A percentile compares a stretch with the other conserved stretches of the same genome.
Conservation (phyloP, 2,329 filamentous ascomycete species). For the Trichoderma lentiforme region DNA sequence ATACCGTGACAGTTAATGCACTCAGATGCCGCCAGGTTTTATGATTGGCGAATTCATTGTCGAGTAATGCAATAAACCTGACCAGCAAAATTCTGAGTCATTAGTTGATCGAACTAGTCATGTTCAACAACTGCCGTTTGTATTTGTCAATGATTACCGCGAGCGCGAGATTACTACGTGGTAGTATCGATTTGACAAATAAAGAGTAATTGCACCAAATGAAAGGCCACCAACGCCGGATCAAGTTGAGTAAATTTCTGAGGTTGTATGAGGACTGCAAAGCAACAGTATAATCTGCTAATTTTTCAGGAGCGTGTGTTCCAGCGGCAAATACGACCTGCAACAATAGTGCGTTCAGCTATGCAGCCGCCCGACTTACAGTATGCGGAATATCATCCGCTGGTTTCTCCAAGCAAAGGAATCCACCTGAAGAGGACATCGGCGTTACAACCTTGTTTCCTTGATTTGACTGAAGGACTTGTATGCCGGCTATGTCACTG, state of each 20-base stretch:
- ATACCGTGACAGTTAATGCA: neutral
- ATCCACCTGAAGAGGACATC: neutral
- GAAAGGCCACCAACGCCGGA: neutral
- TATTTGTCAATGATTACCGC: neutral
- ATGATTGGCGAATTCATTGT: neutral
- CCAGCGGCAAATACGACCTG: neutral
- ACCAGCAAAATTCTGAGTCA: neutral
- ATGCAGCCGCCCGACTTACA: neutral
- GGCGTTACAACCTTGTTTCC: neutral
- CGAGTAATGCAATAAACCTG: neutral
- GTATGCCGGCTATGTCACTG: neutral
- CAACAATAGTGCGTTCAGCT: neutral
- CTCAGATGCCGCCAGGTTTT: neutral
- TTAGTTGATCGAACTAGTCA: neutral
- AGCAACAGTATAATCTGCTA: neutral
- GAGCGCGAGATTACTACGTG: neutral
- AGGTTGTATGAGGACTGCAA: neutral
- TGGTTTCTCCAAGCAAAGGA: neutral
- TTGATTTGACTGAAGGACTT: neutral
- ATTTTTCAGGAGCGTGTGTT: neutral
- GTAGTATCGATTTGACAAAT: neutral
- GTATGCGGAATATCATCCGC: neutral
- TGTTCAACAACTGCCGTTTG: neutral
- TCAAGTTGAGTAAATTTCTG: neutral
- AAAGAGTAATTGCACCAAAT: neutral